These are phyloP conservation scores for Penicillium waksmanii DNA, from an alignment of 495 filamentous ascomycete species.

Conservation along the genomic window DNA sequence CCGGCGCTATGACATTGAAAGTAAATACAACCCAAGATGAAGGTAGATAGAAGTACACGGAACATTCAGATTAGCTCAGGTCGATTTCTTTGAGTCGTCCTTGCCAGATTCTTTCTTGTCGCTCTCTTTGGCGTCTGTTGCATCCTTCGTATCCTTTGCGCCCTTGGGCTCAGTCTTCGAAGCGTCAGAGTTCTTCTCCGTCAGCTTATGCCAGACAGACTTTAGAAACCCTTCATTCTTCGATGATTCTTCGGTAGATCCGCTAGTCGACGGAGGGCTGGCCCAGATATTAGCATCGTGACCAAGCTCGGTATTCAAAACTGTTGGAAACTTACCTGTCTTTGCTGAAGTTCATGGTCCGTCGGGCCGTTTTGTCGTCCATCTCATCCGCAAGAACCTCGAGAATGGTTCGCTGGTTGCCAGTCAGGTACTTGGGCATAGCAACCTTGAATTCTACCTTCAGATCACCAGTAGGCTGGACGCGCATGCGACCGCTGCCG, in stretches of 20 bases:
- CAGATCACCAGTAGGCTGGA: conserved; percentile 70
- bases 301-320: background rate
- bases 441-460: conserved; percentile 91
- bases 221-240: conserved; percentile 86
- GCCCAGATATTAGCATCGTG: conserved; percentile 13
- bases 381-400: conserved; percentile 97
- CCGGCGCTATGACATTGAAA: conserved; percentile 50
- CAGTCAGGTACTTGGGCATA: conserved; percentile 90
- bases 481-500: conserved; percentile 49
- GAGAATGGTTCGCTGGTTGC: conserved; percentile 86
- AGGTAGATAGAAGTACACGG: conserved; percentile 28
- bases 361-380: conserved; percentile 85
- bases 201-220: conserved; percentile 85
- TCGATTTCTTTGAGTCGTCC: conserved; percentile 58
- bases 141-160: conserved; percentile 25
- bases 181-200: conserved; percentile 66
- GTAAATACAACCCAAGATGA: conserved; percentile 38
- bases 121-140: conserved; percentile 29
- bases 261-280: conserved; percentile 22
- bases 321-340: conserved; percentile 43
- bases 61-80: conserved; percentile 33
- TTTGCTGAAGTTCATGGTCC: conserved; percentile 77
- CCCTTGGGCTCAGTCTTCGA: conserved; percentile 36
- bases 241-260: conserved; percentile 46
- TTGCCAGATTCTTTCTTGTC: conserved; percentile 44